Conservation (phyloP, 345 rosid genomes). For the Linum lewisii region DNA sequence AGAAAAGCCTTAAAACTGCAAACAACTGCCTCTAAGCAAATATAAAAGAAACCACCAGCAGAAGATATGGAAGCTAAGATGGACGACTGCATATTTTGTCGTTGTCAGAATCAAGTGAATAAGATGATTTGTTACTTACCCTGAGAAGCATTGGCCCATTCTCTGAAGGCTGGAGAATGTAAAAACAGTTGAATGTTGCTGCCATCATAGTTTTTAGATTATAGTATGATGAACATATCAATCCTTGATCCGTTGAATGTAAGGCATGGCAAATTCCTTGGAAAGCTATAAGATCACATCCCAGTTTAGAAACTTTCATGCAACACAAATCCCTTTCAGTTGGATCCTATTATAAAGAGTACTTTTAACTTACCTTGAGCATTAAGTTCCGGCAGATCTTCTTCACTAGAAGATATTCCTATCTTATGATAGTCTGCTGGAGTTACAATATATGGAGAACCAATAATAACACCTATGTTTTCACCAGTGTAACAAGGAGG, state of each 20-base stretch:
- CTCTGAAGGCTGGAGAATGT: conserved; percentile 80
- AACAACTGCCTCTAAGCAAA: conserved; percentile 1
- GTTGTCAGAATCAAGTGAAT: neutral
- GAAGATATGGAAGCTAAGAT: neutral
- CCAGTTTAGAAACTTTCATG: conserved; percentile 5
- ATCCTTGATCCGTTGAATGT: conserved; percentile 68
- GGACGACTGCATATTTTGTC: neutral
- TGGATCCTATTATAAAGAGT: conserved; percentile 7
- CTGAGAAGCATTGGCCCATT: conserved; percentile 87
- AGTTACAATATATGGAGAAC: conserved; percentile 55
- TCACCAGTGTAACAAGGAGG: conserved; percentile 10
- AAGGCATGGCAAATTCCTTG: conserved; percentile 64
- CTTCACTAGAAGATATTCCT: conserved; percentile 45
- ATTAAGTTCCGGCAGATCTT: conserved; percentile 57
- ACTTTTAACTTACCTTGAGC: conserved; percentile 43
- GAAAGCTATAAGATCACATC: conserved; percentile 43
- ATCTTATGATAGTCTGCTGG: conserved; percentile 61
- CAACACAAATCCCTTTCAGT: conserved; percentile 4
- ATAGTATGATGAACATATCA: conserved; percentile 62
- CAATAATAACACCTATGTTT: conserved; percentile 46
- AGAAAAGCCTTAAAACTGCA: neutral
- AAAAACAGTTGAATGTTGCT: conserved; percentile 53
- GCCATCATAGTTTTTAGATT: conserved; percentile 50
- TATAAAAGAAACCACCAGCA: neutral
- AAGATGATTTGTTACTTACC: conserved; percentile 28